Evolutionary conservation across 2,329 filamentous ascomycete genomes (phyloP), one percentile per base, ranked within the genome.

Genomic region (Exophiala lecanii-corni): DNA sequence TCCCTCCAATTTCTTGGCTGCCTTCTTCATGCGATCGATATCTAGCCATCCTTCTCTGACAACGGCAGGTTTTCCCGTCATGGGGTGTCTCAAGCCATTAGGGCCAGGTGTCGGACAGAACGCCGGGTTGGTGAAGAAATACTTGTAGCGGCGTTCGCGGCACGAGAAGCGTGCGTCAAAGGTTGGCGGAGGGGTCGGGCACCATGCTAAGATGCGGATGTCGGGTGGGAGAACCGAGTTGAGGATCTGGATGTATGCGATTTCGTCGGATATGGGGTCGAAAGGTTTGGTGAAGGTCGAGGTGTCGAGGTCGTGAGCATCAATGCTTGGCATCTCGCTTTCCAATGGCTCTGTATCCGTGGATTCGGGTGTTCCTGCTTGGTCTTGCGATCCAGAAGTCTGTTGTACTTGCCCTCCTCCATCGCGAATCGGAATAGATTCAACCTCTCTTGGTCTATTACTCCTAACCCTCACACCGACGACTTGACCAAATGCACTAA

Each of bases 401-500:
- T 6, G 23, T n/a, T n/a, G n/a, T n/a, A n/a, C n/a, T n/a, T n/a
- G n/a, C n/a, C n/a, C n/a, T n/a, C n/a, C n/a, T n/a, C n/a, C n/a
- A n/a, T n/a, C n/a, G n/a, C n/a, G n/a, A n/a, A n/a, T n/a, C n/a
- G n/a, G n/a, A n/a, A n/a, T 44, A 26, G 23, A 12, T 7, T 26
- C 23, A 12, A 26, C 45, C 13, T 41, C 23, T 9, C 82, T 59
- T 1, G 87, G 87, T 53, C 77, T 71, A 56, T 84, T 85, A 64
- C 89, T 96, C 60, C 91, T 75, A 12, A 98, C 82, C 42, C 84
- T 72, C 30, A 98, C 68, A 1, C 82, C 85, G 58, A 98, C 81
- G 44, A 98, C 92, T 69, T 98, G 92, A 0, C 92, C 92, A 68
- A 98, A 98, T 2, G 92, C 89, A 64, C 89, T 96, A 25, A 98